phyloP scores from a whole-genome alignment of 2,329 filamentous ascomycete species.

The Colletotrichum musicola region DNA sequence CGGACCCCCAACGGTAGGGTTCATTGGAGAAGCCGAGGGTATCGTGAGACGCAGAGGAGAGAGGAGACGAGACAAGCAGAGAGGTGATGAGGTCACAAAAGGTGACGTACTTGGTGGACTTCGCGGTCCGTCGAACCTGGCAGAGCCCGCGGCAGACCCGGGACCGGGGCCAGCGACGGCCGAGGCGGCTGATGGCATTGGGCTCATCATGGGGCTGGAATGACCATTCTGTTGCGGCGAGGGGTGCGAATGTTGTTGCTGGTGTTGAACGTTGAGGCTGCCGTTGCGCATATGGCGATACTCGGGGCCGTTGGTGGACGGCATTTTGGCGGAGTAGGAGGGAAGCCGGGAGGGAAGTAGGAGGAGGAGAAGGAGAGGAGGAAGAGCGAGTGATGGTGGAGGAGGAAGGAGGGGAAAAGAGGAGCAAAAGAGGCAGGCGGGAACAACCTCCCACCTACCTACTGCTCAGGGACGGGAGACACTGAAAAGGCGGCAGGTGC shows the following conservation, averaged over 20 bases:
- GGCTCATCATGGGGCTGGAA: conserved; percentile 49
- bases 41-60: background rate
- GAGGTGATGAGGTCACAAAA: background rate
- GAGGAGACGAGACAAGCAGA: background rate
- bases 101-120: conserved; percentile 71
- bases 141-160: conserved; percentile 6
- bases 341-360: conserved; percentile 1
- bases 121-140: conserved; percentile 70
- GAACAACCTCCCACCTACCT: no score
- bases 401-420: conserved; percentile 10
- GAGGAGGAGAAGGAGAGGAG: background rate
- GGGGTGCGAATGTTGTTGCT: conserved; percentile 42
- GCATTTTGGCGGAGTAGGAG: conserved; percentile 39
- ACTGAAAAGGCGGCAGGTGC: background rate
- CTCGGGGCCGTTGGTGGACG: conserved; percentile 58
- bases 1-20: no score
- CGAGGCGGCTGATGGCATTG: conserved; percentile 47
- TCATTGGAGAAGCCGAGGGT: background rate
- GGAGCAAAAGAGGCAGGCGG: conserved; percentile 16
- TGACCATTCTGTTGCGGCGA: conserved; percentile 44
- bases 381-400: background rate
- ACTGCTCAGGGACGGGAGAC: background rate
- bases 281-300: conserved; percentile 69
- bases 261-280: conserved; percentile 65
- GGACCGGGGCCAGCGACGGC: conserved; percentile 35